Evolutionary conservation across 2,329 filamentous ascomycete genomes (phyloP), one percentile per base, ranked within the genome.

Genomic region (Fusarium sp.): DNA sequence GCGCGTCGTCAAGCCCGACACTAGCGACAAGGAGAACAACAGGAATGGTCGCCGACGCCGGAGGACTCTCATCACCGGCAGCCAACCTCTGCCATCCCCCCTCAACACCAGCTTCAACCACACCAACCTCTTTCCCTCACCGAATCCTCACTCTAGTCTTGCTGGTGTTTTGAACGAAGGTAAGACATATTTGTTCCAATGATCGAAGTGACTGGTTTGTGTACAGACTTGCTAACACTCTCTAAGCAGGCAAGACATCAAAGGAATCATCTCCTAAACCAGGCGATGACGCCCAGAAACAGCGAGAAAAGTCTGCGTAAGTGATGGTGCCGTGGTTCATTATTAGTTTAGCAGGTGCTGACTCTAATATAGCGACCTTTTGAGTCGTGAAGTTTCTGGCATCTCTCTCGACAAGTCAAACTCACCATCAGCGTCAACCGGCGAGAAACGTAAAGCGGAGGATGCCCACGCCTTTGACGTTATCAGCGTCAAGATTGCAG

Each of bases 401-500:
- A 98, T 98, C 78, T 97, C 95, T 64, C 91, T 98, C 45, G 95
- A 97, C 80, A 98, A 95, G 82, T 87, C 86, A 27, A 84, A 84
- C 66, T 85, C 83, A 48, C 85, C 86, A 33, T 84, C 88, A 18
- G 86, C 89, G 5, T 85, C 86, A 31, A 79, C 84, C 4, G 88
- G 90, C 63, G 92, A 94, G 79, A 93, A 93, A 83, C 89, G 85
- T 77, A 86, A 88, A 78, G 86, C 86, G 73, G 90, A 92, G 76
- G 89, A 94, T 74, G 85, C 84, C 67, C 81, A 86, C 80, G 79
- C 84, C 77, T 79, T 87, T 76, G 94, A 95, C 73, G 93, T 95
- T 75, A 98, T 99, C 78, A 98, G 96, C 37, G 97, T 99, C 83
- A 99, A 99, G 86, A 99, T 99, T 86, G 97, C 97, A 48, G 97